A percentile compares a stretch with the other conserved stretches of the same genome.
Evolutionary conservation across 2,329 filamentous ascomycete species (phyloP).

Genomic region (Capronia coronata): DNA sequence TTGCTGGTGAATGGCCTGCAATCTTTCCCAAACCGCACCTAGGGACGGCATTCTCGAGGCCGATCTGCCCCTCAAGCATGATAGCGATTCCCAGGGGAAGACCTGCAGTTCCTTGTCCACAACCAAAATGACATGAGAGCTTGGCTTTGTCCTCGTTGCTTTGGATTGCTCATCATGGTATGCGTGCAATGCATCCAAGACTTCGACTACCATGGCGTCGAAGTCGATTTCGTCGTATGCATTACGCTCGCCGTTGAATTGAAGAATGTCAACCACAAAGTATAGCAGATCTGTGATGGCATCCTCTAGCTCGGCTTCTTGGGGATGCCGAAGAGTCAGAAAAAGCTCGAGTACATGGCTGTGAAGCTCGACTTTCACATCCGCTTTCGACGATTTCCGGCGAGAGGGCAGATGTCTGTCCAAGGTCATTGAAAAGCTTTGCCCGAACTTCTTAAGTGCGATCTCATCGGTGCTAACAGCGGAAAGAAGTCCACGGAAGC

Average conservation of each 20-base stretch:
- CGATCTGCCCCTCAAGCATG: slow-evolving; percentile 70
- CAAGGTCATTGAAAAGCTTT: slow-evolving; percentile 69
- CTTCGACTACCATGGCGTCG: slow-evolving; percentile 81
- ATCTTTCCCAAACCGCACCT: slow-evolving; percentile 68
- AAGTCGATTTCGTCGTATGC: slow-evolving; percentile 98
- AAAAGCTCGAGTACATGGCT: slow-evolving; percentile 76
- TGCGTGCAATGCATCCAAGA: slow-evolving; percentile 70
- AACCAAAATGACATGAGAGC: slow-evolving; percentile 72
- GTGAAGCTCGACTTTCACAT: slow-evolving; percentile 51
- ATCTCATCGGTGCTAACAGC: slow-evolving; percentile 58
- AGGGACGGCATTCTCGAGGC: slow-evolving; percentile 86
- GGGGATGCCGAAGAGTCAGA: slow-evolving; percentile 69
- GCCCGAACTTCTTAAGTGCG: slow-evolving; percentile 67
- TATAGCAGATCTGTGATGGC: slow-evolving; percentile 87
- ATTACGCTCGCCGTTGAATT: slow-evolving; percentile 93
- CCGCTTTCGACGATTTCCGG: slow-evolving; percentile 47
- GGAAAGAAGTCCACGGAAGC: slow-evolving; percentile 91
- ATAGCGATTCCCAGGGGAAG: slow-evolving; percentile 94
- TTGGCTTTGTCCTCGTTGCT: slow-evolving; percentile 29
- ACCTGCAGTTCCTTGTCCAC: slow-evolving; percentile 84
- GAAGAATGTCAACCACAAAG: slow-evolving; percentile 91
- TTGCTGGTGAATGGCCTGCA: slow-evolving; percentile 39
- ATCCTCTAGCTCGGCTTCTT: slow-evolving; percentile 74
- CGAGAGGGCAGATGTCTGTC: slow-evolving; percentile 82
- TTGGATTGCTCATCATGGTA: slow-evolving; percentile 57